Percentiles rank a stretch among this genome's conserved stretches.
Evolutionary conservation across 2,329 filamentous ascomycete species (phyloP).

Genomic region (Chaetomium strumarium): DNA sequence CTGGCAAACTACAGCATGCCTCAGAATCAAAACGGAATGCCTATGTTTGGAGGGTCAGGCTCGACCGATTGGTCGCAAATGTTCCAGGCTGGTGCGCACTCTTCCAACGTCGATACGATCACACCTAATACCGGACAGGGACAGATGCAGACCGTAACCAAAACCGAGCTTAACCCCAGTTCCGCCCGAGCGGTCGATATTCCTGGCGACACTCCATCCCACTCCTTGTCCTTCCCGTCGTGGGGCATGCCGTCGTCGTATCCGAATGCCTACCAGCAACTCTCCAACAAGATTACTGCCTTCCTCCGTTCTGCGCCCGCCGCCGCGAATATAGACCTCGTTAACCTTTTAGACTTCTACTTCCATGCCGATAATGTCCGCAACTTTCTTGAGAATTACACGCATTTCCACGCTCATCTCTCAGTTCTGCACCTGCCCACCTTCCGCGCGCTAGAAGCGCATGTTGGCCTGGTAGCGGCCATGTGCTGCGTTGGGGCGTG

Average conservation of each 20-base stretch:
- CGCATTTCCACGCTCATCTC: conserved; percentile 68
- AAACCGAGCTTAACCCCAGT: conserved; percentile 57
- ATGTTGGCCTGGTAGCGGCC: conserved; percentile 60
- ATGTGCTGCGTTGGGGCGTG: conserved; percentile 72
- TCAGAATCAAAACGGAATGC: conserved; percentile 57
- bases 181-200: conserved; percentile 40
- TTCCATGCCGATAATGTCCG: conserved; percentile 64
- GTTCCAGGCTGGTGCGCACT: conserved; percentile 67
- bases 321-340: conserved; percentile 46
- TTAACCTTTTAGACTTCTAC: conserved; percentile 50
- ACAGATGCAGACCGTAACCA: conserved; percentile 64
- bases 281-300: conserved; percentile 50
- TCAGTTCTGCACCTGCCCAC: conserved; percentile 66
- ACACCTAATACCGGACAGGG: conserved; percentile 53
- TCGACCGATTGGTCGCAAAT: conserved; percentile 70
- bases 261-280: conserved; percentile 46
- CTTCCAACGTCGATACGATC: conserved; percentile 58
- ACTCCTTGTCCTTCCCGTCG: conserved; percentile 44
- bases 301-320: conserved; percentile 54
- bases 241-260: conserved; percentile 42
- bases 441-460: conserved; percentile 60
- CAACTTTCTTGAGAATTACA: conserved; percentile 65
- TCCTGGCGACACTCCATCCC: conserved; percentile 39
- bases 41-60: conserved; percentile 56
- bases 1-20: conserved; percentile 60